Conservation (phyloP, 2,329 filamentous ascomycete genomes). For the Aureobasidium sp. region DNA sequence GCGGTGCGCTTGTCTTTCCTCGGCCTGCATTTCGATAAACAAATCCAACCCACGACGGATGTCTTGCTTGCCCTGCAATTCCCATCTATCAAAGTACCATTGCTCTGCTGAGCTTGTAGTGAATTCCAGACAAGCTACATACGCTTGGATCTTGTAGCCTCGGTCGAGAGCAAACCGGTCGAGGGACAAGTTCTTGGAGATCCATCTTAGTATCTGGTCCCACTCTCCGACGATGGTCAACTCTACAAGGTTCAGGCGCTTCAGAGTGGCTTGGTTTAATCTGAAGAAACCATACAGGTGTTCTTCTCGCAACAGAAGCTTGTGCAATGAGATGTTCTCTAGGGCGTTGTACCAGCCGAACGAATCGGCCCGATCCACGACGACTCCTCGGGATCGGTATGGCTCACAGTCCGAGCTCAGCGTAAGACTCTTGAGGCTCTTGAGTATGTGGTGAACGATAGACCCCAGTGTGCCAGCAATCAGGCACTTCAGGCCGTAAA, state of each 20-base stretch:
- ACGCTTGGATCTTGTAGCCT: no score
- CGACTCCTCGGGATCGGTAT: no score
- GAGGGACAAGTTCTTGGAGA: not conserved
- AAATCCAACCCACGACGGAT: not conserved
- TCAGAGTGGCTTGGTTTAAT: not conserved
- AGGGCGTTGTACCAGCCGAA: not conserved
- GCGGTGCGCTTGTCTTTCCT: not conserved
- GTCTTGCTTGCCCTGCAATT: not conserved
- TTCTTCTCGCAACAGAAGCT: not conserved
- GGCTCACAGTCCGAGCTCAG: not conserved
- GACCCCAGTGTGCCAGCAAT: not conserved
- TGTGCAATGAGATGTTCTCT: not conserved
- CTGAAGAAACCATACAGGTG: not conserved
- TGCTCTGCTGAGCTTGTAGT: not conserved
- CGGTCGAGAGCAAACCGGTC: not conserved
- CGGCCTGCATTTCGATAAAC: not conserved
- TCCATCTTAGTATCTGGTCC: not conserved
- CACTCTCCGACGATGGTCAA: not conserved
- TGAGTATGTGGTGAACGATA: not conserved
- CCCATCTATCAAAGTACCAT: not conserved
- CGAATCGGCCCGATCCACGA: not conserved
- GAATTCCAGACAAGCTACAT: no score
- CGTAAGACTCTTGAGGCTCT: not conserved
- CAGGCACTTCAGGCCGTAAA: fast-evolving
- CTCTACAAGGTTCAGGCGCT: not conserved